These are phyloP conservation scores for Yamadazyma diospyri DNA, from an alignment of 1,139 yeast genomes.

Conservation along the genomic window DNA sequence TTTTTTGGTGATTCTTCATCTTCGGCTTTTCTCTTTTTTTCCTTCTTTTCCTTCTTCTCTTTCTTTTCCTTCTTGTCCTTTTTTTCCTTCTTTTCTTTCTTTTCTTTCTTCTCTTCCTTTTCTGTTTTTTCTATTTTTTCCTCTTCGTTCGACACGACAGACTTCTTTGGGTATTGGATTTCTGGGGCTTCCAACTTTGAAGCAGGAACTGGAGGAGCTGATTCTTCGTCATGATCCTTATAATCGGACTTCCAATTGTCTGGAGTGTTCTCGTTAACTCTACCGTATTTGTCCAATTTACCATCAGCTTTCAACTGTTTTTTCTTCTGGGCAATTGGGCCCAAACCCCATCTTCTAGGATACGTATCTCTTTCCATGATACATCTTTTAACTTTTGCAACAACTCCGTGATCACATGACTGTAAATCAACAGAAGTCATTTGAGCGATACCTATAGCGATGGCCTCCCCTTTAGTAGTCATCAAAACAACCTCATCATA, in stretches of 20 bases:
- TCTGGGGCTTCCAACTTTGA: conserved; percentile 47
- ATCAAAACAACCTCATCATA: conserved; percentile 97
- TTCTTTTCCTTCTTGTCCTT: conserved; percentile 61
- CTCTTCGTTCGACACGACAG: conserved; percentile 29
- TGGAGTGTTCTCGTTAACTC: conserved; percentile 91
- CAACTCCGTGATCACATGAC: conserved; percentile 96
- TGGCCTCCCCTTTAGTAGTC: conserved; percentile 99
- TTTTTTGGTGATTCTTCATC: conserved; percentile 51
- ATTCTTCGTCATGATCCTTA: conserved; percentile 72
- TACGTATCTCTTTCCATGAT: conserved; percentile 99
- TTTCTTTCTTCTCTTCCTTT: conserved; percentile 52
- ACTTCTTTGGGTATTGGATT: conserved; percentile 51
- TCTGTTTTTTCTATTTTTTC: conserved; percentile 28
- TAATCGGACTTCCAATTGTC: conserved; percentile 86
- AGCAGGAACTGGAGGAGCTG: conserved; percentile 51
- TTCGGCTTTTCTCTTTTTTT: conserved; percentile 53
- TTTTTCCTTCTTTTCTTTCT: conserved; percentile 66
- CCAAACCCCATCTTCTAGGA: conserved; percentile 99
- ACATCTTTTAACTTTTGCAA: conserved; percentile 97
- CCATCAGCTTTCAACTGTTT: conserved; percentile 97
- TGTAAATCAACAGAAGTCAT: conserved; percentile 98
- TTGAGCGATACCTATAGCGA: conserved; percentile 97
- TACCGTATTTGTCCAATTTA: conserved; percentile 92
- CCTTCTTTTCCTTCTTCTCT: conserved; percentile 32
- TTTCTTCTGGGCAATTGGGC: conserved; percentile 98